These are phyloP conservation scores for Saccharomycopsis sp. DNA, from an alignment of 805 yeast species.

Conservation along the genomic window DNA sequence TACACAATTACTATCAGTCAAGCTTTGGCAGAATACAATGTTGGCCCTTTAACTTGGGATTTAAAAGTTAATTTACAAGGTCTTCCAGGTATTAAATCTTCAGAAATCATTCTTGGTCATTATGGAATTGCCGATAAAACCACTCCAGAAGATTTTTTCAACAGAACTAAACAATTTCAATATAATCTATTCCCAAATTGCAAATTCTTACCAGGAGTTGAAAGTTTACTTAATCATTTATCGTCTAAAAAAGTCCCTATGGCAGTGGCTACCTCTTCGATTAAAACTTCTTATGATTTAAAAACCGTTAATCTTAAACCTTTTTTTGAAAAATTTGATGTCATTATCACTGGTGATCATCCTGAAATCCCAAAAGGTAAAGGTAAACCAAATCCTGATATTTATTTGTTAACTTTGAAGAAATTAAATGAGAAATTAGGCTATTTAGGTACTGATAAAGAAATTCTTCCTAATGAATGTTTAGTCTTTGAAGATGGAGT, in stretches of 20 bases:
- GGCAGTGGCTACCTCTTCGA: conserved; percentile 86
- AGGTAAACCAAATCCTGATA: conserved; percentile 92
- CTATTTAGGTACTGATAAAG: conserved; percentile 21
- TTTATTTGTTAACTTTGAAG: conserved; percentile 75
- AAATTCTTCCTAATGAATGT: conserved; percentile 66
- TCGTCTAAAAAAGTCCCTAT: conserved; percentile 51
- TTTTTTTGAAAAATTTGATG: conserved; percentile 55
- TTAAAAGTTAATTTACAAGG: conserved; percentile 84
- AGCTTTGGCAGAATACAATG: conserved; percentile 54
- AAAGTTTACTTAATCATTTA: conserved; percentile 50
- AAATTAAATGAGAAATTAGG: conserved; percentile 49
- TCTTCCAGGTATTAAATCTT: conserved; percentile 73
- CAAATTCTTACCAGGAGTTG: conserved; percentile 75
- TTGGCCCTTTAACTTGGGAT: conserved; percentile 84
- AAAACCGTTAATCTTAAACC: conserved; percentile 61
- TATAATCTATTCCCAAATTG: conserved; percentile 49
- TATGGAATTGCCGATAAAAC: conserved; percentile 47
- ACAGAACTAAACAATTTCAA: conserved; percentile 41
- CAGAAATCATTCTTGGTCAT: conserved; percentile 52
- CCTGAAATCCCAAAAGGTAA: conserved; percentile 69
- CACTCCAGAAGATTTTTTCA: conserved; percentile 54
- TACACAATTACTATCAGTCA: conserved; percentile 73
- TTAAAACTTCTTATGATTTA: conserved; percentile 43
- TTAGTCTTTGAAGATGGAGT: conserved; percentile 92
- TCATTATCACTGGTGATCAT: conserved; percentile 82